A percentile compares a stretch with the other conserved stretches of the same genome.
Conservation (phyloP, 176 grass and related monocot genomes). For the Elaeis guineensis region DNA sequence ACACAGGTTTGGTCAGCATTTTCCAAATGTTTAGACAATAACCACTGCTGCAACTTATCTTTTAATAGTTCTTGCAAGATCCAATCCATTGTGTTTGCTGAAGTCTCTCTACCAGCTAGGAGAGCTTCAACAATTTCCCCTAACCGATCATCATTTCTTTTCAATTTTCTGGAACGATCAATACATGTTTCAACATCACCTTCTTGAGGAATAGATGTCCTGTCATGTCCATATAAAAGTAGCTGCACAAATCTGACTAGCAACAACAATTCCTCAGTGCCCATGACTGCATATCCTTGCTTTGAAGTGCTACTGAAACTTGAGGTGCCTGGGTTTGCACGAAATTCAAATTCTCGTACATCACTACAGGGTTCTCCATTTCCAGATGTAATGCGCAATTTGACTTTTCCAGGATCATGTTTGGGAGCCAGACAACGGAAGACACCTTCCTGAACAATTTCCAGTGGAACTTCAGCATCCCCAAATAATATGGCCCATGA, state of each 20-base stretch:
- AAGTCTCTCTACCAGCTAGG: slow-evolving; percentile 2
- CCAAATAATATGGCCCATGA: slow-evolving; percentile 56
- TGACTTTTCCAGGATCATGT: slow-evolving; percentile 56
- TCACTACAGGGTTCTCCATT: slow-evolving; percentile 56
- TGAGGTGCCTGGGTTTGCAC: slow-evolving; percentile 34
- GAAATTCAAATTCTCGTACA: slow-evolving; percentile 54
- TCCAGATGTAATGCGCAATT: slow-evolving; percentile 44
- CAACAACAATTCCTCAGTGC: slow-evolving; percentile 38
- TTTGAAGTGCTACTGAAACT: not conserved
- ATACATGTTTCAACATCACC: slow-evolving; percentile 13
- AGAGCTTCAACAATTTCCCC: slow-evolving; percentile 1
- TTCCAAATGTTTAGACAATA: slow-evolving; percentile 49
- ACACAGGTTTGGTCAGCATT: slow-evolving; percentile 25
- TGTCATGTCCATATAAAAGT: slow-evolving; percentile 43
- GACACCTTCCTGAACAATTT: slow-evolving; percentile 72
- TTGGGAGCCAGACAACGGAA: slow-evolving; percentile 59
- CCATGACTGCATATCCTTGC: slow-evolving; percentile 4
- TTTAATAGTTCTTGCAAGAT: slow-evolving; percentile 64
- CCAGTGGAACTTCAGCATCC: slow-evolving; percentile 46
- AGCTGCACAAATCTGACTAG: slow-evolving; percentile 48
- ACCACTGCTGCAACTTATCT: slow-evolving; percentile 48
- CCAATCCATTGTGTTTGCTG: slow-evolving; percentile 23
- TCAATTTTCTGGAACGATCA: slow-evolving; percentile 24
- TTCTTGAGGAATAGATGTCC: slow-evolving; percentile 25
- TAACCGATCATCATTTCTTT: slow-evolving; percentile 14